Percentiles rank a stretch among this genome's conserved stretches.
Conservation (phyloP, 2,329 filamentous ascomycete species). For the Neofusicoccum parvum region DNA sequence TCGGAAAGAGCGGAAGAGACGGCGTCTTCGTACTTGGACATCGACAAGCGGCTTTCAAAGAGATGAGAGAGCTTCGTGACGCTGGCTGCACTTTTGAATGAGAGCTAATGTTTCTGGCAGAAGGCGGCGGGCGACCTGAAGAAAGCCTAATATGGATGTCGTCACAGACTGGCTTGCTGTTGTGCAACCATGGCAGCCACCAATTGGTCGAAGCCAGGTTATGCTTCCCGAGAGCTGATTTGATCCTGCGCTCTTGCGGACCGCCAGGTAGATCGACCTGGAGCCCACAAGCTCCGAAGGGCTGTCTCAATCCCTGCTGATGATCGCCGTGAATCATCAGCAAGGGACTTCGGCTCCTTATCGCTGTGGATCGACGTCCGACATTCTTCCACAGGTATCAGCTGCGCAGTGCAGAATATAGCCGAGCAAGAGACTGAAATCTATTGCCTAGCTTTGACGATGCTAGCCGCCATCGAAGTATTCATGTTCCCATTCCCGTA, state of each 20-base stretch:
- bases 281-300: too few species aligned
- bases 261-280: background rate
- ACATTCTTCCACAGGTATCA: background rate
- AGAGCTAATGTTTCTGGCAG: background rate
- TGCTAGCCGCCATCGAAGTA: conserved; percentile 14
- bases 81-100: too few species aligned
- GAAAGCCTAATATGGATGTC: background rate
- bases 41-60: too few species aligned
- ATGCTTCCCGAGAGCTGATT: too few species aligned
- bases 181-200: background rate
- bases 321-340: background rate
- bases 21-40: too few species aligned
- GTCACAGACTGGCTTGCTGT: background rate
- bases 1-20: too few species aligned
- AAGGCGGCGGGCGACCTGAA: background rate
- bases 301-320: background rate
- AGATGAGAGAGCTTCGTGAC: too few species aligned
- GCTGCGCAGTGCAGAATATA: background rate
- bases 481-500: conserved; percentile 16
- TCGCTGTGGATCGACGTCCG: background rate
- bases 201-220: background rate
- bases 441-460: conserved; percentile 19
- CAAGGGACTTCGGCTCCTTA: background rate
- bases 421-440: conserved; percentile 13
- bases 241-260: background rate